A percentile compares a stretch with the other conserved stretches of the same genome.
Conservation (phyloP, 2,329 filamentous ascomycete species). For the Emericellopsis cladophorae region DNA sequence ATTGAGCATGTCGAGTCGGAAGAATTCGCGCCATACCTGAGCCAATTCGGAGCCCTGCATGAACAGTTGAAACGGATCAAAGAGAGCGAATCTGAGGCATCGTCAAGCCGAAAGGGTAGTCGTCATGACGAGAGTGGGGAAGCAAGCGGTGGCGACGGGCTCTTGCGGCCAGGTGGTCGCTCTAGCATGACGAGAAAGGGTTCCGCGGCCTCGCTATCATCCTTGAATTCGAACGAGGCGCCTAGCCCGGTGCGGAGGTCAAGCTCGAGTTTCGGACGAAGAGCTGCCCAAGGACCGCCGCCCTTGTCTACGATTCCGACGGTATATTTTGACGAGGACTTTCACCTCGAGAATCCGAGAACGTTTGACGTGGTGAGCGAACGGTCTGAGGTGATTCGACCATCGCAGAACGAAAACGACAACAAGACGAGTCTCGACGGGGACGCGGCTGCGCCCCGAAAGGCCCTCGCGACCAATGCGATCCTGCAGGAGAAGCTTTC, state of each 20-base stretch:
- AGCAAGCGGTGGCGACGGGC: slow-evolving; percentile 23
- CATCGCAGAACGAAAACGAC: slow-evolving; percentile 39
- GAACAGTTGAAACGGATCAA: slow-evolving; percentile 80
- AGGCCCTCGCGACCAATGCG: slow-evolving; percentile 87
- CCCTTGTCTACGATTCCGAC: slow-evolving; percentile 83
- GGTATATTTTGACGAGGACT: slow-evolving; percentile 91
- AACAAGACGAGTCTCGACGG: slow-evolving; percentile 46
- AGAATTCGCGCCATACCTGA: slow-evolving; percentile 74
- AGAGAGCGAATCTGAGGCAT: slow-evolving; percentile 56
- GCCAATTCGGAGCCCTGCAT: slow-evolving; percentile 76
- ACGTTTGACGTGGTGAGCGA: slow-evolving; percentile 97
- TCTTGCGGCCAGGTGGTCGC: slow-evolving; percentile 26
- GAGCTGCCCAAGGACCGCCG: slow-evolving; percentile 59
- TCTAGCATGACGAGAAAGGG: slow-evolving; percentile 16
- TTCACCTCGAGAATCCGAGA: slow-evolving; percentile 88
- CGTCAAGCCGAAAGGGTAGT: slow-evolving; percentile 24
- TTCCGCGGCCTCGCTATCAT: slow-evolving; percentile 31
- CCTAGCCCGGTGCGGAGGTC: slow-evolving; percentile 28
- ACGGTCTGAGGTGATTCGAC: slow-evolving; percentile 84
- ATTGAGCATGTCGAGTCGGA: slow-evolving; percentile 68
- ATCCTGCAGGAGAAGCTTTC: slow-evolving; percentile 97
- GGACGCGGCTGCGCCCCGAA: slow-evolving; percentile 48
- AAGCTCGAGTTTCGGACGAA: slow-evolving; percentile 38
- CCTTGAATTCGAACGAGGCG: slow-evolving; percentile 35
- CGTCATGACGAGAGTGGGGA: slow-evolving; percentile 30